These are phyloP conservation scores for Nemophila menziesii DNA, from an alignment of 257 asterid species.

Conservation along the genomic window DNA sequence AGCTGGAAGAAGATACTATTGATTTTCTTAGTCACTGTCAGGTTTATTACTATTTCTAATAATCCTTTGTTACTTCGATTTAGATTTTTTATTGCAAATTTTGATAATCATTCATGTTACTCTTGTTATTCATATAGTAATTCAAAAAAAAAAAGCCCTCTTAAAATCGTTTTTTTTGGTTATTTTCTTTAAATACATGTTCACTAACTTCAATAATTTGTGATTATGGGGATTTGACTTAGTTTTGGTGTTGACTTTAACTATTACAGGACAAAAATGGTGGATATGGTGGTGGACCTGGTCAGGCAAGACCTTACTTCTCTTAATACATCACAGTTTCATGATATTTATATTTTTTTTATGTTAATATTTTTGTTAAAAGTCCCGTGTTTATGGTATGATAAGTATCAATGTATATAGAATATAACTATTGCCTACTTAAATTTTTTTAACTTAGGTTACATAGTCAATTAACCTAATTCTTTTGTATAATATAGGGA, in stretches of 20 bases:
- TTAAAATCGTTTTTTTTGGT: too few relatives aligned
- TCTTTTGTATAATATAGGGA: too few relatives aligned
- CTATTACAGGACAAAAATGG: constrained; percentile 62
- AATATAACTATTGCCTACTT: not conserved
- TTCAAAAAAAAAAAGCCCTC: too few relatives aligned
- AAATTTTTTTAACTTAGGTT: too few relatives aligned
- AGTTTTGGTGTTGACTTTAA: not conserved
- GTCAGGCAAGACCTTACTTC: constrained; percentile 50
- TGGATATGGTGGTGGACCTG: constrained; percentile 99
- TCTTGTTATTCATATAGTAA: too few relatives aligned
- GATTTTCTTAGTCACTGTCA: constrained; percentile 77
- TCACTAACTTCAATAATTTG: too few relatives aligned
- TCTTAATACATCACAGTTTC: not conserved
- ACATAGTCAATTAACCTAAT: too few relatives aligned
- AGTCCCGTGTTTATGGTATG: not conserved
- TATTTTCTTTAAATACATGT: too few relatives aligned
- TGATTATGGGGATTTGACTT: not conserved
- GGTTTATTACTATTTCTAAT: constrained; percentile 23
- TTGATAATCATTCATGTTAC: too few relatives aligned
- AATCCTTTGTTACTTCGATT: too few relatives aligned
- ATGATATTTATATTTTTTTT: not conserved
- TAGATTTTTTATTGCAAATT: too few relatives aligned
- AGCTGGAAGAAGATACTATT: constrained; percentile 40
- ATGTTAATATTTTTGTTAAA: not conserved
- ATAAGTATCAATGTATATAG: too few relatives aligned